Evolutionary conservation across 768 basidiomycete genomes (phyloP).

Genomic region (Russula abietina): DNA sequence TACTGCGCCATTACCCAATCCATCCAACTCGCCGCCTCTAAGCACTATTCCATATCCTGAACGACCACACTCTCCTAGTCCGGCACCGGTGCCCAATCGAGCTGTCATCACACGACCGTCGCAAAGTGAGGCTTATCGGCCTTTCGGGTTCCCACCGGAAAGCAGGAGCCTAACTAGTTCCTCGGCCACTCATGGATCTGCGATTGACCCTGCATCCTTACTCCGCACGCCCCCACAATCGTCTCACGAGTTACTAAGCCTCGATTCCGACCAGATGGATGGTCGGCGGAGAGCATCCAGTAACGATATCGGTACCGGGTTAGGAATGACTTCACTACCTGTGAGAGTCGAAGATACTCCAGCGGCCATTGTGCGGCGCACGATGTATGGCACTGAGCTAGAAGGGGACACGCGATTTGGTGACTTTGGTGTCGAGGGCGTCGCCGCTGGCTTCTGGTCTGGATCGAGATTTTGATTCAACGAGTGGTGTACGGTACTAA

Average conservation of each 20-base stretch:
- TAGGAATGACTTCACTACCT: slow-evolving; percentile 39
- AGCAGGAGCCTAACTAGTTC: slow-evolving; percentile 14
- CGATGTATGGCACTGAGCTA: slow-evolving; percentile 81
- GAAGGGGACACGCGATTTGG: slow-evolving; percentile 81
- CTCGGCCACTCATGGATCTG: slow-evolving; percentile 12
- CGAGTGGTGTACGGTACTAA: neutral
- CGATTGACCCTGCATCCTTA: slow-evolving; percentile 21
- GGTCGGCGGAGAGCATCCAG: slow-evolving; percentile 28
- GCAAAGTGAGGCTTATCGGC: slow-evolving; percentile 19
- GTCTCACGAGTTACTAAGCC: slow-evolving; percentile 4
- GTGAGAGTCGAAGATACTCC: slow-evolving; percentile 40
- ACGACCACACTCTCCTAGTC: slow-evolving; percentile 24
- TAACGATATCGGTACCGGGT: slow-evolving; percentile 41
- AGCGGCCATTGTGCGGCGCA: slow-evolving; percentile 49
- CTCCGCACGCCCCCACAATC: slow-evolving; percentile 22
- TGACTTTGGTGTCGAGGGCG: slow-evolving; percentile 74
- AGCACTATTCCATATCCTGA: slow-evolving; percentile 22
- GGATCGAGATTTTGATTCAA: slow-evolving; percentile 40
- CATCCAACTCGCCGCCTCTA: slow-evolving; percentile 13
- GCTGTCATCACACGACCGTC: slow-evolving; percentile 6
- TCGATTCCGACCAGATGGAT: slow-evolving; percentile 13
- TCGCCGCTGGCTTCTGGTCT: slow-evolving; percentile 68
- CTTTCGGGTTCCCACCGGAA: slow-evolving; percentile 19
- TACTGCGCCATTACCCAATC: slow-evolving; percentile 12
- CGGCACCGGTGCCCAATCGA: slow-evolving; percentile 18